Percentiles rank a stretch among this genome's conserved stretches.
phyloP scores from a whole-genome alignment of 345 rosid genomes.

The Lepidium didymum region DNA sequence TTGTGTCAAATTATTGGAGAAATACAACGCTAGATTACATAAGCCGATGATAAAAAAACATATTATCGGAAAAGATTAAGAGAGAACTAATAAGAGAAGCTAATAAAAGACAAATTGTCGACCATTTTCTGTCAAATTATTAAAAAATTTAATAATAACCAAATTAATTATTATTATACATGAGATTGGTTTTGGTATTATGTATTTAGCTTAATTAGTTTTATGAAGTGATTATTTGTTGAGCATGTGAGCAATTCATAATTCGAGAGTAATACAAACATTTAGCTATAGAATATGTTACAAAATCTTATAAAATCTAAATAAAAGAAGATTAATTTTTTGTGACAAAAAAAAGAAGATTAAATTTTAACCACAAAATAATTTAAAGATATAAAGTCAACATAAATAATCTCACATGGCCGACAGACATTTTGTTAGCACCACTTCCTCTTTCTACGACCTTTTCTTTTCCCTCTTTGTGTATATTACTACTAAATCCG shows the following conservation, averaged over 20 bases:
- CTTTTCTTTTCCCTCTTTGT: neutral
- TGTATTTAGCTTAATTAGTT: neutral
- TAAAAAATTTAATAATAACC: too few species aligned
- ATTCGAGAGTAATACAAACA: constrained; percentile 7
- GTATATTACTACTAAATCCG: constrained; percentile 9
- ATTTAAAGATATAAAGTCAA: constrained; percentile 25
- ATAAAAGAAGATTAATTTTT: neutral
- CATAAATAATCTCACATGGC: constrained; percentile 43
- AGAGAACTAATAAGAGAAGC: too few species aligned
- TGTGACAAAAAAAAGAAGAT: neutral
- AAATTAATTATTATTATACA: neutral
- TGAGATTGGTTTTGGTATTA: neutral
- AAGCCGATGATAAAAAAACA: too few species aligned
- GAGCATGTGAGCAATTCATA: constrained; percentile 16
- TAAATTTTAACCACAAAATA: constrained; percentile 8
- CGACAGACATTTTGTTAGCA: constrained; percentile 33
- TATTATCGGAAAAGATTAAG: too few species aligned
- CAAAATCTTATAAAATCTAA: constrained; percentile 5
- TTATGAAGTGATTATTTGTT: constrained; percentile 10
- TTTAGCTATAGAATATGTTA: neutral
- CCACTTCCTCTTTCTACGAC: constrained; percentile 19
- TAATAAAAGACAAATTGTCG: too few species aligned
- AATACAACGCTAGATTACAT: too few species aligned
- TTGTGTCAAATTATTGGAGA: too few species aligned
- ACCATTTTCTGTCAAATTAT: too few species aligned